Conservation (phyloP, 345 rosid genomes). For the Populus ilicifolia region DNA sequence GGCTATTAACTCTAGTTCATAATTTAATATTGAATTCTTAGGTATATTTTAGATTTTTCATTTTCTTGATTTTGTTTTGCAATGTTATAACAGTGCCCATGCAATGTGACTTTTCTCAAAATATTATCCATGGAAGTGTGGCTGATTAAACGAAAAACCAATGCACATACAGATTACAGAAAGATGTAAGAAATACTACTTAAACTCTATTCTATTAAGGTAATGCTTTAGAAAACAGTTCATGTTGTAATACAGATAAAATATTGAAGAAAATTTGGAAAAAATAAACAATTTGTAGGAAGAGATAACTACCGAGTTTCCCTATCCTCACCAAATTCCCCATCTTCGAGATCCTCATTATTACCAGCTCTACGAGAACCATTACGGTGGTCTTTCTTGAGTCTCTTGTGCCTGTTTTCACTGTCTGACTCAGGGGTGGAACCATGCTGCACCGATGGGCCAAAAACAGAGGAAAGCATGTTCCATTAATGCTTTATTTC, state of each 20-base stretch:
- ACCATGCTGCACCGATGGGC: conserved; percentile 44
- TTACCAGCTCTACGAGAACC: conserved; percentile 47
- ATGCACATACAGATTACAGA: background rate
- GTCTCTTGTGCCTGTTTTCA: conserved; percentile 62
- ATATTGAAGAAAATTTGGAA: background rate
- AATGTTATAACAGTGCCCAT: background rate
- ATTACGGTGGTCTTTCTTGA: conserved; percentile 54
- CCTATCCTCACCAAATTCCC: conserved; percentile 62
- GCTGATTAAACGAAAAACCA: background rate
- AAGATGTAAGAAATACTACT: background rate
- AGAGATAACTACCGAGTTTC: conserved; percentile 20
- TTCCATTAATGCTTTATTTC: background rate
- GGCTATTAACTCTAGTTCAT: background rate
- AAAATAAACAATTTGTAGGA: background rate
- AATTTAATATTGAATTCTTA: background rate
- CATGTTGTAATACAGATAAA: conserved; percentile 2
- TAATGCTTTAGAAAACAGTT: conserved; percentile 1
- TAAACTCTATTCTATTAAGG: background rate
- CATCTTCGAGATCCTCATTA: conserved; percentile 82
- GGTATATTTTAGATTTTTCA: background rate
- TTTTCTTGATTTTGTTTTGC: background rate
- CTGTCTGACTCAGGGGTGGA: conserved; percentile 61
- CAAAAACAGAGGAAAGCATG: background rate
- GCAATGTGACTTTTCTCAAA: background rate
- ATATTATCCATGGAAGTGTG: background rate